A percentile compares a stretch with the other conserved stretches of the same genome.
These are phyloP conservation scores for Saitozyma sp. DNA, from an alignment of 768 basidiomycete genomes.

Conservation along the genomic window DNA sequence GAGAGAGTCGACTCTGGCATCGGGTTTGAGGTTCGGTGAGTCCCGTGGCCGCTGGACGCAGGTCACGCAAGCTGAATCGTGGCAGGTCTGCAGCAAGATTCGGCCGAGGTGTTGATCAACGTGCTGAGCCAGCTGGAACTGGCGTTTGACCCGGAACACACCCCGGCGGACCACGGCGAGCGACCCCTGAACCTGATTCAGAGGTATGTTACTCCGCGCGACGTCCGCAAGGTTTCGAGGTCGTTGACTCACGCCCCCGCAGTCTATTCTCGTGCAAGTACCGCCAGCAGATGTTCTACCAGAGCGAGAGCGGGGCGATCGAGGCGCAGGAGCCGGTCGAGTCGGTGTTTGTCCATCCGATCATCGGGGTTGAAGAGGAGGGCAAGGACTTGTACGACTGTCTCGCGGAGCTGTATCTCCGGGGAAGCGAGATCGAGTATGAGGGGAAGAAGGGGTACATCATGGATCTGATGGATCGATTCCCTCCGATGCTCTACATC, in stretches of 20 bases:
- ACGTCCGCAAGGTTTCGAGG: neutral
- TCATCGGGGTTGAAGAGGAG: constrained; percentile 80
- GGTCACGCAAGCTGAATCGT: constrained; percentile 46
- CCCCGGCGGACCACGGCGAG: constrained; percentile 57
- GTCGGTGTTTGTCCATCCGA: constrained; percentile 88
- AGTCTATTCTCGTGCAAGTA: constrained; percentile 89
- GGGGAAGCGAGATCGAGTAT: constrained; percentile 75
- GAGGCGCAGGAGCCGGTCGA: constrained; percentile 64
- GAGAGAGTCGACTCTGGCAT: constrained; percentile 31
- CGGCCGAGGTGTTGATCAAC: constrained; percentile 98
- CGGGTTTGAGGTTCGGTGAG: constrained; percentile 35
- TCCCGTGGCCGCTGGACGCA: neutral
- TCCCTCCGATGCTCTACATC: constrained; percentile 88
- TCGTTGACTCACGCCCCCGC: constrained; percentile 1
- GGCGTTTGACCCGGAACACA: constrained; percentile 63
- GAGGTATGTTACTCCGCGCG: constrained; percentile 57
- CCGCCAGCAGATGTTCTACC: constrained; percentile 59
- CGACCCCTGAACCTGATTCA: constrained; percentile 71
- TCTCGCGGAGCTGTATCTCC: constrained; percentile 78
- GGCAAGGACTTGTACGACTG: constrained; percentile 94
- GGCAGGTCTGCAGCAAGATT: constrained; percentile 78
- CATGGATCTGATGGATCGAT: constrained; percentile 78
- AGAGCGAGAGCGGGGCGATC: constrained; percentile 11
- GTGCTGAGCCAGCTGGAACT: constrained; percentile 99
- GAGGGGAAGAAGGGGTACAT: constrained; percentile 75